Evolutionary conservation across 176 grass and related monocot genomes (phyloP).

Genomic region (Carex pumila): DNA sequence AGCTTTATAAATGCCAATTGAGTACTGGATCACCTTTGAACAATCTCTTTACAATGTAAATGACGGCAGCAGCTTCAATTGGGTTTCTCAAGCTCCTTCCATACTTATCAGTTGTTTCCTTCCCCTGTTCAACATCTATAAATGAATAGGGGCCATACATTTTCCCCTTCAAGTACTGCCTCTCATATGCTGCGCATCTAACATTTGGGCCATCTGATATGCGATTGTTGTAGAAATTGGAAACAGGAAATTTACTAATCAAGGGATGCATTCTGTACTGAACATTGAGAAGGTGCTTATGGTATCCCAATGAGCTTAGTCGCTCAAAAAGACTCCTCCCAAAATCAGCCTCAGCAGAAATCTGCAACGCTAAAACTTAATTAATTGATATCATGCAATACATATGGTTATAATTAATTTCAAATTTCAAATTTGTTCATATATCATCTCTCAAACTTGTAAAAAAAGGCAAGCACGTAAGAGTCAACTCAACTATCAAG

Average conservation of each 20-base stretch:
- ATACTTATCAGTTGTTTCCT: conserved; percentile 29
- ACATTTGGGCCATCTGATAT: conserved; percentile 54
- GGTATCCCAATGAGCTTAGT: conserved; percentile 44
- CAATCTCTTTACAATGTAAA: conserved; percentile 34
- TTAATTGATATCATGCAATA: background rate
- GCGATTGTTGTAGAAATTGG: conserved; percentile 30
- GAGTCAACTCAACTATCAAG: background rate
- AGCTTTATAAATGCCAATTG: background rate
- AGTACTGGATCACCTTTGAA: conserved; percentile 24
- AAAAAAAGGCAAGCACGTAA: background rate
- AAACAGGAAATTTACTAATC: conserved; percentile 67
- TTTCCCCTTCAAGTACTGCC: conserved; percentile 5
- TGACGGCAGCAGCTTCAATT: conserved; percentile 41
- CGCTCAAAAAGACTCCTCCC: conserved; percentile 66
- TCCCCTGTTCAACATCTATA: conserved; percentile 49
- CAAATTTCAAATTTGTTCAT: background rate
- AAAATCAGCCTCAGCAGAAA: conserved; percentile 35
- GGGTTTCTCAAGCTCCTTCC: conserved; percentile 40
- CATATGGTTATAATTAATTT: background rate
- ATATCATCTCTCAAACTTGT: background rate
- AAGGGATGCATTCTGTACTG: conserved; percentile 76
- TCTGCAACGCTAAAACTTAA: conserved; percentile 12
- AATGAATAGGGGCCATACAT: conserved; percentile 72
- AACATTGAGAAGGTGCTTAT: conserved; percentile 58
- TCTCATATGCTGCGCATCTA: conserved; percentile 21